Evolutionary conservation across 2,329 filamentous ascomycete genomes (phyloP), one percentile per base, ranked within the genome.

Genomic region (Tetracladium maxilliforme): DNA sequence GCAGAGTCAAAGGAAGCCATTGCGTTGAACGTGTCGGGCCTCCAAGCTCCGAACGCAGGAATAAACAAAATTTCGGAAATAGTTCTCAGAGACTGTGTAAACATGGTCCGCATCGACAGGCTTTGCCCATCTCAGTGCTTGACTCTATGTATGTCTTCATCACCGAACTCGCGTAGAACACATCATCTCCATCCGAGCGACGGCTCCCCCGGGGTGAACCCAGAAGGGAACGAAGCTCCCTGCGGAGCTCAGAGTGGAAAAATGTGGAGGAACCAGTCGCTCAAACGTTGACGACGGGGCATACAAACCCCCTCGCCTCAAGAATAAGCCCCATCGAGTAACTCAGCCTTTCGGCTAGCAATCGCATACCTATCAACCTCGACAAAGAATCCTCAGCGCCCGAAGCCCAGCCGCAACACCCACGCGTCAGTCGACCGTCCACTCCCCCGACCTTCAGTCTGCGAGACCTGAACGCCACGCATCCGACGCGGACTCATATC

Each of bases 311-410:
- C 79, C 83, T 93, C 84, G 86, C 79, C 69, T 84, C 87, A 79
- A 94, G 83, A 94, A 93, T 95, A 84, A 94, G 87, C 87, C 87
- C 87, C 87, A 92, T 95, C 84, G 86, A 93, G 87, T 95, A 92
- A 93, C 81, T 65, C n/a, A n/a, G n/a, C n/a, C n/a, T n/a, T n/a
- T n/a, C n/a, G n/a, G n/a, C n/a, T n/a, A n/a, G 80, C 82, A 93
- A 94, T 93, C 87, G 86, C 87, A 94, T 95, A 74, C 78, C 87
- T 94, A 72, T 92, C 64, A 65, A 81, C 66, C 78, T 73, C 74
- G 87, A 94, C 87, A 78, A 94, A 78, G 69, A 61, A 56, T 51
- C 61, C 41, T 44, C 44, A 43, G 33, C 38, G 41, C 54, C 47
- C 40, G 41, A 48, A 52, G 43, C 44, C 53, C 53, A 53, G 51